phyloP scores from a whole-genome alignment of 345 rosid genomes.

The Rhodamnia rubescens region DNA sequence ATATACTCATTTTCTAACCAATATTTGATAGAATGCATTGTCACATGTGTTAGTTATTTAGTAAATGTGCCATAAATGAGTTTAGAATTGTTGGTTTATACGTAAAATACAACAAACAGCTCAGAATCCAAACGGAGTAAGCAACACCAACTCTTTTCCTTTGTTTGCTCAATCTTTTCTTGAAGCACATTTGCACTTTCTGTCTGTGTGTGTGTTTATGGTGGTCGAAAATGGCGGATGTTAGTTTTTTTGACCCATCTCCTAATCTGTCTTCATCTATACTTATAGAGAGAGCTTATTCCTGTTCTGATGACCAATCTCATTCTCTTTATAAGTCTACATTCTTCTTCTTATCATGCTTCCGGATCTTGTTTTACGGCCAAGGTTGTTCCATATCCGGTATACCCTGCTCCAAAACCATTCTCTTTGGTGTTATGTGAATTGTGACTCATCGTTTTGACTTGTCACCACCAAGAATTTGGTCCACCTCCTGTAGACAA shows the following conservation, averaged over 20 bases:
- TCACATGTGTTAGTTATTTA: too few species aligned
- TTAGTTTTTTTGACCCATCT: neutral
- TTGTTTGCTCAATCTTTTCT: neutral
- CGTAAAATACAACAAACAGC: neutral
- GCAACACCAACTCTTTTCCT: neutral
- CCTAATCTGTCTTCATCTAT: too few species aligned
- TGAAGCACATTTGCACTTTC: neutral
- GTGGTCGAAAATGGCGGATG: neutral
- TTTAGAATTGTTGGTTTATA: neutral
- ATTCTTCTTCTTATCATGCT: neutral
- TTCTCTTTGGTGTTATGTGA: neutral
- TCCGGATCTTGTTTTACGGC: neutral
- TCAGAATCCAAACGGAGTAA: neutral
- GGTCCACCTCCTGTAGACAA: neutral
- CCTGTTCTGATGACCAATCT: neutral
- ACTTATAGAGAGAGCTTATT: neutral
- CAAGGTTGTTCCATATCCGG: neutral
- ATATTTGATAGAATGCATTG: too few species aligned
- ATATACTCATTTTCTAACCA: too few species aligned
- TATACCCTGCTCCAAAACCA: neutral
- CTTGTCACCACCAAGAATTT: neutral
- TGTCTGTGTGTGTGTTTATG: neutral
- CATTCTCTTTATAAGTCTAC: neutral
- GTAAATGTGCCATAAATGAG: too few species aligned
- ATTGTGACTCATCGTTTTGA: neutral